Base-by-base conservation (phyloP, 371 early-diverging fungal species). In the Gilbertella persicaria region DNA sequence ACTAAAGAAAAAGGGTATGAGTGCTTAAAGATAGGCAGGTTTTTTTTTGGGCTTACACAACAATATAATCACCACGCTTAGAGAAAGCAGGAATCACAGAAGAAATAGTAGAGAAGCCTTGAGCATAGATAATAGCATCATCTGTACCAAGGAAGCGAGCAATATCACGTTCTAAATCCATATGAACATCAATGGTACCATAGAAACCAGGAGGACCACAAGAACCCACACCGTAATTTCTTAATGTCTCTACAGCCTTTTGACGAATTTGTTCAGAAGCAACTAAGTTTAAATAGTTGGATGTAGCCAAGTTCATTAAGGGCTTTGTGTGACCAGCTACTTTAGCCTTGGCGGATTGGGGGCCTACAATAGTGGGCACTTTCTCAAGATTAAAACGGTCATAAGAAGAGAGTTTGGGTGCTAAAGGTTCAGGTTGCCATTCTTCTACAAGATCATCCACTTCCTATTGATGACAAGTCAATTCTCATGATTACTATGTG, bases 191-290 rank as follows among this genome's bases (percentile, higher is more conserved):
- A 64, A 79, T 75, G 13, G 99, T 99, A 51, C 99, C 99, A 73
- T 99, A 99, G 71, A 99, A 99, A n/a, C 99, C 99, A 5, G 97
- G 92, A 5, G 99, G 99, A 12, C 95, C 97, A 69, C 99, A 99
- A 2, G 99, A 91, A 19, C 99, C 99, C 26, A 99, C 97, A 50
- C 99, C 99, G 71, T 99, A 99, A 50, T 93, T 89, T 58, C 87
- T 86, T 30, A 99, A 85, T 4, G 93, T 94, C 14, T 82, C 82
- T 45, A 94, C 82, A 14, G 98, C 94, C 60, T 88, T 92, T 45
- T 92, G 84, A 73, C 91, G 90, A 49, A 92, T 84, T 9, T 80
- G 66, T 17, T 93, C 90, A 36, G 81, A 82, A 53, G 85, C 84
- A 48, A 88, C 62, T 45, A 94, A 76, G 10, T 95, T 96, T 35